Base-by-base conservation (phyloP, 2,329 filamentous ascomycete genomes). In the Sporothrix inflata region DNA sequence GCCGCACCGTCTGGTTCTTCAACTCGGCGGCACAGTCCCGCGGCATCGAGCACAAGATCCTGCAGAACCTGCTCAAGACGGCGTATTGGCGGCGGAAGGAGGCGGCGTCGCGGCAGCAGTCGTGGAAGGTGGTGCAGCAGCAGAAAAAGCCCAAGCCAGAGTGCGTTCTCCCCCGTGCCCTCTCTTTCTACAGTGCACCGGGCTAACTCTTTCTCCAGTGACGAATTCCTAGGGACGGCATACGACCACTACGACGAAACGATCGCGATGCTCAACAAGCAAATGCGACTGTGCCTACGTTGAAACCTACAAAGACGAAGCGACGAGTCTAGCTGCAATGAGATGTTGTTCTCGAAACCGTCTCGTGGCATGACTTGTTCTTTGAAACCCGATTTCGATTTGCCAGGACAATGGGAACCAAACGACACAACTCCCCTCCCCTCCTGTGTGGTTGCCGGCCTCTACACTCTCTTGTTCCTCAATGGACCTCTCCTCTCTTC, bases 181-280 rank as follows among this genome's bases (percentile, higher is more conserved):
- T 69, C 63, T 4, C 12, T 45, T 45, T 11, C n/a, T 12, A 24
- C 7, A 65, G 16, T 8, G 3, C 40, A 34, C 42, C 14, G 1
- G 8, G 57, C 34, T 24, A 63, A 40, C 57, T 19, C 11, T 61
- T 12, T 49, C 12, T 42, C 40, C 38, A 74, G 73, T 2, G 27
- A 55, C 27, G 51, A 71, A 4, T 67, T 79, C 73, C 42, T 76
- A 53, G 71, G 75, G 27, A 79, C 80, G 7, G 81, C 84, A 7
- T 90, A 86, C 78, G 83, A 85, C 63, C 87, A 91, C 76, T 93
- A 92, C 78, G 87, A 93, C 70, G 87, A 87, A 82, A 93, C 90
- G 8, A 79, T 94, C 65, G 85, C 84, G 21, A 92, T 92, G 91
- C 83, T 94, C 71, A 94, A 94, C 77, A 88, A 91, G 78, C 90